phyloP scores from a whole-genome alignment of 2,329 filamentous ascomycete genomes.

The Xylogone sp. region DNA sequence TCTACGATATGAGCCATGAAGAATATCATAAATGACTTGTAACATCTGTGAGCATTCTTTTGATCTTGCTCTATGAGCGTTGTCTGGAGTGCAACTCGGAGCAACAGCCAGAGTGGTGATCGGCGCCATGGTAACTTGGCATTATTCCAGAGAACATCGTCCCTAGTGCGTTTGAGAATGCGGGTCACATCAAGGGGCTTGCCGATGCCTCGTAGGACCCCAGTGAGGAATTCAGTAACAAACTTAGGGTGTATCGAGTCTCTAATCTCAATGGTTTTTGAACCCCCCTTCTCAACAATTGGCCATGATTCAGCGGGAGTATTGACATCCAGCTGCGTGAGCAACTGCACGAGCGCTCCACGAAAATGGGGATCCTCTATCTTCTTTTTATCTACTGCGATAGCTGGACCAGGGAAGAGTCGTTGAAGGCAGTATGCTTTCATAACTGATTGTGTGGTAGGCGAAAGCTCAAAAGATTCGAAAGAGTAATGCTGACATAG shows the following conservation, averaged over 20 bases:
- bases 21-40: slow-evolving; percentile 49
- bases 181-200: slow-evolving; percentile 14
- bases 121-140: slow-evolving; percentile 41
- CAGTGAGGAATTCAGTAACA: slow-evolving; percentile 47
- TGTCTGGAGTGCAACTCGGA: slow-evolving; percentile 47
- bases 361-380: slow-evolving; percentile 22
- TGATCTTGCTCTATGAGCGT: background rate
- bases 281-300: slow-evolving; percentile 19
- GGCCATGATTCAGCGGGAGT: slow-evolving; percentile 5
- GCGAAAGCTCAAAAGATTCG: slow-evolving; percentile 44
- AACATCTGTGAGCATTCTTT: slow-evolving; percentile 22
- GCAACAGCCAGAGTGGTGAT: slow-evolving; percentile 51
- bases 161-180: slow-evolving; percentile 49
- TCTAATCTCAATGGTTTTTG: slow-evolving; percentile 37
- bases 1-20: slow-evolving; percentile 37
- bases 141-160: slow-evolving; percentile 46
- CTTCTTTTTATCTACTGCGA: slow-evolving; percentile 23
- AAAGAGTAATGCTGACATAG: slow-evolving; percentile 22
- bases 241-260: slow-evolving; percentile 47
- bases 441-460: slow-evolving; percentile 34
- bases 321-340: slow-evolving; percentile 15
- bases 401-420: slow-evolving; percentile 39
- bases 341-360: slow-evolving; percentile 11
- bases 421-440: slow-evolving; percentile 36
- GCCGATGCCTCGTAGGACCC: slow-evolving; percentile 38